phyloP scores from a whole-genome alignment of 2,329 filamentous ascomycete species.

The Atkinsonella texensis region DNA sequence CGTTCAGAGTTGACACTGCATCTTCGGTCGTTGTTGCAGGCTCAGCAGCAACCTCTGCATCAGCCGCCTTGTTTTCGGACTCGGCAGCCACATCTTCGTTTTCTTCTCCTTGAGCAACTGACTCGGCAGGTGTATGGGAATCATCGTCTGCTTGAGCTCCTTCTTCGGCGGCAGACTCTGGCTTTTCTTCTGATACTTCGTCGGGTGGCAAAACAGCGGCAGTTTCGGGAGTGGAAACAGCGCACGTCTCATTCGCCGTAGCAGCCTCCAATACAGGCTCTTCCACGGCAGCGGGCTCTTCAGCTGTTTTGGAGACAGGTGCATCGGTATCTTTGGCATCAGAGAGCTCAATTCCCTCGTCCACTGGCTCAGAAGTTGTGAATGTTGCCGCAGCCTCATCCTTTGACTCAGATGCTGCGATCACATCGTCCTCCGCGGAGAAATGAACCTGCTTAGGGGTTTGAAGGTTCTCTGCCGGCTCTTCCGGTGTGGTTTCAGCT shows the following conservation, averaged over 20 bases:
- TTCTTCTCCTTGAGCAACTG: neutral
- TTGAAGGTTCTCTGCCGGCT: neutral
- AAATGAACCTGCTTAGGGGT: slow-evolving; percentile 7
- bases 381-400: neutral
- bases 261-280: neutral
- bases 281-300: neutral
- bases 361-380: neutral
- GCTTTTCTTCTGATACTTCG: neutral
- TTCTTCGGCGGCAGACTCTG: neutral
- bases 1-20: no score
- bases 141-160: neutral
- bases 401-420: neutral
- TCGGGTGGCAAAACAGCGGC: neutral
- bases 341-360: neutral
- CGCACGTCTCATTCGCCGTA: neutral
- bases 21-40: no score
- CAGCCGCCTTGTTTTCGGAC: neutral
- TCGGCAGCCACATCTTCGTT: neutral
- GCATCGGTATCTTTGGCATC: neutral
- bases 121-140: neutral
- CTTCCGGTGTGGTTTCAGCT: neutral
- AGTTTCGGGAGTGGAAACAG: neutral
- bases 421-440: slow-evolving; percentile 6
- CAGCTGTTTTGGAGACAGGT: slow-evolving; percentile 1
- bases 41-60: neutral